Evolutionary conservation across 148 eudicot genomes (phyloP).

Genomic region (Amaranthus cruentus): DNA sequence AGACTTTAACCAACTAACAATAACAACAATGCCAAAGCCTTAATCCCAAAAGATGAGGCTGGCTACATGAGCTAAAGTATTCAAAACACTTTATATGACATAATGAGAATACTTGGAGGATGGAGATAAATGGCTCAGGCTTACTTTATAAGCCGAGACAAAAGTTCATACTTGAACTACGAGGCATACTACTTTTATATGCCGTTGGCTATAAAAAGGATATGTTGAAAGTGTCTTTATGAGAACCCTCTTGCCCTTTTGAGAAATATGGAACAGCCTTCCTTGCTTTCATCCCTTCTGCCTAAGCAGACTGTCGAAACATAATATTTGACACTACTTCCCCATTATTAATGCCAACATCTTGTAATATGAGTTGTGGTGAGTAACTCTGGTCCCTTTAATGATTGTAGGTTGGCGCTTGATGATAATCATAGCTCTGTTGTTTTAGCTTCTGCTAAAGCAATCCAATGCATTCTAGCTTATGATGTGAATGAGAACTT

Average conservation of each 20-base stretch:
- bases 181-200: not conserved
- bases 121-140: not conserved
- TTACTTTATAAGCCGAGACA: not conserved
- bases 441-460: slow-evolving; percentile 78
- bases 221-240: no score
- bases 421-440: slow-evolving; percentile 90
- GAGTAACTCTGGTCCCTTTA: not conserved
- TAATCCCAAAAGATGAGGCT: no score
- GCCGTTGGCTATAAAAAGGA: no score
- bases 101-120: not conserved
- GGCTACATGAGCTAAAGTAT: no score
- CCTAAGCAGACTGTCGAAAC: no score
- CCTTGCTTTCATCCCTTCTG: slow-evolving; percentile 10
- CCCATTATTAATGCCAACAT: not conserved
- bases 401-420: slow-evolving; percentile 62
- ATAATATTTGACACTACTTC: no score
- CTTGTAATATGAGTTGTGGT: not conserved
- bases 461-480: slow-evolving; percentile 58
- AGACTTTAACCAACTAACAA: no score
- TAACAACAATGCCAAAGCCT: no score
- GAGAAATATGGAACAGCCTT: not conserved
- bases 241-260: no score
- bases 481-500: slow-evolving; percentile 61
- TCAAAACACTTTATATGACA: not conserved
- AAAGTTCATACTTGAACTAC: not conserved